Evolutionary conservation across 2,329 filamentous ascomycete genomes (phyloP), one percentile per base, ranked within the genome.

Genomic region (Fusarium zealandicum): DNA sequence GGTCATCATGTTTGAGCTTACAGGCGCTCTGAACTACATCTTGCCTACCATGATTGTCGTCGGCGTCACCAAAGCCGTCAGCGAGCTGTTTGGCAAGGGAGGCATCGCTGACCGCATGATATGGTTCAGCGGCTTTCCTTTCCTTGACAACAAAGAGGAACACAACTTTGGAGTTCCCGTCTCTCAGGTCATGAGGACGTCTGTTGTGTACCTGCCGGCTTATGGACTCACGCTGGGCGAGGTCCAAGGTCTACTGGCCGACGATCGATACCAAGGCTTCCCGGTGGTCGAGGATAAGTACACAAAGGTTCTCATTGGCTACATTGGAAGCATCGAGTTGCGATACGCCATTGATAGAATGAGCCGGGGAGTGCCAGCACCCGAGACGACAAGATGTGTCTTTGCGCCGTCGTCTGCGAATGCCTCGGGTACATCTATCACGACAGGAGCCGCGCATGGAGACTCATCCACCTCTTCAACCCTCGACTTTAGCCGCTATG

Each of bases 1-100:
- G 2, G 95, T 99, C 68, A 99, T 99, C 73, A 98, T 99, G 95
- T 98, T 98, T 69, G 95, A 99, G 75, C 82, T 99, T 41, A 99
- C 95, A 0, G 95, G 95, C n/a, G 95, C 95, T 6, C 78, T 98
- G 55, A 96, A 93, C 2, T 99, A 99, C 70, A 98, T 99, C 61
- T 78, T 99, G 22, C 95, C 95, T 0, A 98, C 93, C 12, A 99
- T 99, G 95, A 97, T 99, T 65, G 95, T 98, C 1, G 95, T 98
- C 3, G 95, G 95, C 41, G 90, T 97, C 27, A 98, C 93, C 32
- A 99, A 99, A 78, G 90, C 90, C 12, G 90, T 99, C 39, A 88
- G 90, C 57, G 92, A 96, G 63, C 81, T 92, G 11, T 95, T 96
- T 69, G 92, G 92, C n/a, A 96, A 93, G 70, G 95, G 93, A 25